Base-by-base conservation (phyloP, 116 monocot species). In the Papilionanthe hybrid region DNA sequence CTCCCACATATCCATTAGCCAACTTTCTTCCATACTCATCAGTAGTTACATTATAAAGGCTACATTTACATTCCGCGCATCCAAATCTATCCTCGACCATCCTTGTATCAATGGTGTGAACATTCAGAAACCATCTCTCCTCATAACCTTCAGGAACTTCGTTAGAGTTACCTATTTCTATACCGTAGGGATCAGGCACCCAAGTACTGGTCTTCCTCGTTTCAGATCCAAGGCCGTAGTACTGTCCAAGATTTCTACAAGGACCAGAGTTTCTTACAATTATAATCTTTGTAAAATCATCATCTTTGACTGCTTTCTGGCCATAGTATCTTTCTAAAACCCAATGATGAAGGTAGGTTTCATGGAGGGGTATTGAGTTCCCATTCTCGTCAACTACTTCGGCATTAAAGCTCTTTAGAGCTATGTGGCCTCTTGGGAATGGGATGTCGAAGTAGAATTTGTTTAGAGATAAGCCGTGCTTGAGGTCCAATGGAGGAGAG, bases 291-390 rank as follows among this genome's bases (percentile, higher is more conserved):
- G 79, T 23, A 0, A 4, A 53, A 53, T 37, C 5, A 0, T 56
- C 86, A 15, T 42, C 10, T 65, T 76, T 72, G n/a, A 18, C 50
- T 10, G 7, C 77, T 48, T 82, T 83, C 1, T 42, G 27, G 0
- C 72, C 80, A 11, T 93, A 87, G 83, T 91, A 95, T 80, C 83
- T 76, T 7, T 28, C 56, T 2, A 91, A 76, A 7, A 86, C 75
- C 96, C 93, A 96, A 68, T 96, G 96, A 80, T 96, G 96, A 55
- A 93, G 87, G 75, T 96, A 96, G 5, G 96, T 90, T 68, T 96
- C 91, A 50, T 90, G 88, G 42, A 96, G 91, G 10, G 96, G 93
- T 6, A 93, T 79, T 2, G 93, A 72, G 23, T 77, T 82, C 1
- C 88, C 91, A 4, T 65, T 77, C 75, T 89, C 89, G 30, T 92